Evolutionary conservation across 129 eudicot genomes (phyloP).

Genomic region (Tagetes patula): DNA sequence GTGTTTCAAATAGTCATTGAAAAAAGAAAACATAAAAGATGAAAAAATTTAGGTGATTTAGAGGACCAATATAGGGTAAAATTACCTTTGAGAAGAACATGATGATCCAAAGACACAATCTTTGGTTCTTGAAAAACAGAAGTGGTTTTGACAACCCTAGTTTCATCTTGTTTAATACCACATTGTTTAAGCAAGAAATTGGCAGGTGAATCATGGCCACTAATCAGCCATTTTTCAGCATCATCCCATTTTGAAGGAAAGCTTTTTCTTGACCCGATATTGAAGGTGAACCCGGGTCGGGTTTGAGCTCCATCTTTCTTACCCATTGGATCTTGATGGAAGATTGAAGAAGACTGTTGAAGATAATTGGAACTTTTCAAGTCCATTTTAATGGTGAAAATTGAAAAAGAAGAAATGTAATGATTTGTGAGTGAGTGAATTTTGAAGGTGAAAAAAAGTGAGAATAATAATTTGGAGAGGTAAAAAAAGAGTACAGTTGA

Average conservation of each 20-base stretch:
- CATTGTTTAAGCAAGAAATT: conserved; percentile 26
- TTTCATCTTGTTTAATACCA: conserved; percentile 23
- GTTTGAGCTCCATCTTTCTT: conserved; percentile 50
- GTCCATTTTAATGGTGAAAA: conserved; percentile 13
- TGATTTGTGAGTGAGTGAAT: conserved; percentile 19
- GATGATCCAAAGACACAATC: conserved; percentile 29
- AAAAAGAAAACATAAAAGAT: no score
- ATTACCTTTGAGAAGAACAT: conserved; percentile 65
- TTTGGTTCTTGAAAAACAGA: conserved; percentile 29
- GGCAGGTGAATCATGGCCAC: conserved; percentile 62
- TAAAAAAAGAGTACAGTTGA: conserved; percentile 31
- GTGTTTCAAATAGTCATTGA: no score
- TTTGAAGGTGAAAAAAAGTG: conserved; percentile 6
- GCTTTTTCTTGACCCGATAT: conserved; percentile 50
- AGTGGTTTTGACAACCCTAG: neutral
- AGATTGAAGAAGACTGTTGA: conserved; percentile 7
- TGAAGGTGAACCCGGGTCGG: conserved; percentile 74
- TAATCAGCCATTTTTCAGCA: conserved; percentile 82
- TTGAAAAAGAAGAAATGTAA: conserved; percentile 17
- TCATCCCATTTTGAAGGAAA: conserved; percentile 93
- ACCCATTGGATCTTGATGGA: conserved; percentile 45
- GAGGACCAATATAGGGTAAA: conserved; percentile 8
- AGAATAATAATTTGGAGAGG: conserved; percentile 1
- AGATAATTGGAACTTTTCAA: conserved; percentile 14
- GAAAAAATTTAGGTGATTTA: neutral